A percentile compares a stretch with the other conserved stretches of the same genome.
Evolutionary conservation across 352 stramenopile genomes (phyloP).

Genomic region (Phytophthora pisi): DNA sequence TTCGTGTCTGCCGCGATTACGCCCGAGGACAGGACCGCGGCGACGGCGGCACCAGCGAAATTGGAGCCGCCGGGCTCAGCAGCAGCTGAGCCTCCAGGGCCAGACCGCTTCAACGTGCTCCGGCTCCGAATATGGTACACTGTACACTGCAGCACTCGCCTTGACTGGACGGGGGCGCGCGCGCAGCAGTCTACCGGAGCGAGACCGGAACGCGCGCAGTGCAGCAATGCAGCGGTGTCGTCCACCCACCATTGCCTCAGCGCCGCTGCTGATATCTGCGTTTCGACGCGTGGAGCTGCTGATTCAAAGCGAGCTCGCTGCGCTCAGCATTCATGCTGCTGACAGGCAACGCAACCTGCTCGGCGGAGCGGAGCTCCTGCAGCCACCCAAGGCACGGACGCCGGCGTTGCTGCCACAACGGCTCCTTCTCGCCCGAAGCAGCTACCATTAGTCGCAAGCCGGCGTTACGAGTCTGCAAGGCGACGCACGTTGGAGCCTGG

Average conservation of each 20-base stretch:
- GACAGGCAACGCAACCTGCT: constrained; percentile 1
- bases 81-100: not conserved
- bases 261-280: not conserved
- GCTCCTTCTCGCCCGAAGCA: constrained; percentile 7
- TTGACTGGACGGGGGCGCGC: constrained; percentile 2
- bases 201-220: constrained; percentile 1
- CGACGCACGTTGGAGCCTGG: not conserved
- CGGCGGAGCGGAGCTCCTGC: too few species aligned
- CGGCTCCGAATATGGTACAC: too few species aligned
- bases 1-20: constrained; percentile 18
- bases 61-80: constrained; percentile 2
- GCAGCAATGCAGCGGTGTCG: not conserved
- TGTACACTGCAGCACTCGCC: too few species aligned
- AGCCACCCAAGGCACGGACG: not conserved
- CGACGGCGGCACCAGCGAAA: constrained; percentile 13
- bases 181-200: not conserved
- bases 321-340: not conserved
- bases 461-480: not conserved
- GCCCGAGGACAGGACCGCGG: not conserved
- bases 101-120: constrained; percentile 17
- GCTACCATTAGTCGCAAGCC: not conserved
- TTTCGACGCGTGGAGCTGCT: not conserved
- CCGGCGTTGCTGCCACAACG: constrained; percentile 2
- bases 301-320: not conserved
- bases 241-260: not conserved